Base-by-base conservation (phyloP, 306 rosid species). In the Rubus idaeus region DNA sequence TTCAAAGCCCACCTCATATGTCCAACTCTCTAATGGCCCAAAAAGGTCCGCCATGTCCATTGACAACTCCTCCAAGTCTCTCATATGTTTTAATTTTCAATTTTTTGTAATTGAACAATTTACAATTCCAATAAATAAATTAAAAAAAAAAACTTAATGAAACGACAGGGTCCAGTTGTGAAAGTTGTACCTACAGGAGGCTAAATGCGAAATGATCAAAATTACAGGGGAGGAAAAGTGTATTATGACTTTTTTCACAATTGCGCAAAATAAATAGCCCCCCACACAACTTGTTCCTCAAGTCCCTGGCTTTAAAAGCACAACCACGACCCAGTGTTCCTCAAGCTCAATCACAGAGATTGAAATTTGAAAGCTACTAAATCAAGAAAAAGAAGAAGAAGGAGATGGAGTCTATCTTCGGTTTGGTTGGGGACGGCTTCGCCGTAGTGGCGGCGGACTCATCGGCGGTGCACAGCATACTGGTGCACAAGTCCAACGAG, bases 401-500 rank as follows among this genome's bases (percentile, higher is more conserved):
- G 20, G 45, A 37, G 37, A 94, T 92, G 99, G 99, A 95, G 85
- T 90, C 96, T 62, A 91, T 92, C 3, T 92, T 92, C 61, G 99
- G 97, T 4, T 73, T 92, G 46, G 99, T 95, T 0, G 97, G 99
- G 0, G 74, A 88, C 52, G 99, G 92, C 0, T 95, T 89, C 83
- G 83, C 95, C 18, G 81, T 95, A 3, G 97, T 95, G 68, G 99
- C 58, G 56, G 97, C 97, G 5, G 99, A 95, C 63, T 84, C 99
- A 1, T 92, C 99, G 55, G 97, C 99, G 30, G 97, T 92, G 50
- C 89, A 95, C 78, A 90, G 97, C 87, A 95, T 95, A 79, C 83
- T 95, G 51, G 99, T 95, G 1, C 99, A 95, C 84, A 95, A 92
- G 77, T 87, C 96, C 52, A 91, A 92, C 85, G 99, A 95, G 81